A percentile compares a stretch with the other conserved stretches of the same genome.
These are phyloP conservation scores for Closterium sp. DNA, from an alignment of 139 green algal species.

Conservation along the genomic window DNA sequence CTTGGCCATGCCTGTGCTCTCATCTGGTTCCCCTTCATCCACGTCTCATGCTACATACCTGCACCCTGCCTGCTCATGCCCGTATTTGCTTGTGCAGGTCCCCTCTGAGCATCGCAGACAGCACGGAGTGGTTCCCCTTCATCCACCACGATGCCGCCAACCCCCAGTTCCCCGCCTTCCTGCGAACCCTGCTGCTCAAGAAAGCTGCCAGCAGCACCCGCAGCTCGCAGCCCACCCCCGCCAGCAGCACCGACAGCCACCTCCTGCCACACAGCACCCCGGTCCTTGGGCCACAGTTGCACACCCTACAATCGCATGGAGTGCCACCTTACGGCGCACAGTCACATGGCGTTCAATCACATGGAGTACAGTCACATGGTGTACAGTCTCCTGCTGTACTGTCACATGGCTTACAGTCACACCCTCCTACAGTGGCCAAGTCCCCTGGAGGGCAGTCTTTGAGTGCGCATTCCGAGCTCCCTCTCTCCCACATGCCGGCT, in stretches of 20 bases:
- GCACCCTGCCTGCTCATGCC: too few species aligned
- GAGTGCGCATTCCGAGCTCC: not conserved
- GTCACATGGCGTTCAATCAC: not conserved
- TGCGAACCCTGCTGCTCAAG: not conserved
- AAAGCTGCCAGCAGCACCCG: not conserved
- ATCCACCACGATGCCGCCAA: not conserved
- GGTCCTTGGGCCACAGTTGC: not conserved
- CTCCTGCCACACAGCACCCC: not conserved
- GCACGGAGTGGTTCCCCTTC: not conserved
- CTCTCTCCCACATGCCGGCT: not conserved
- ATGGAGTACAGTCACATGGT: not conserved
- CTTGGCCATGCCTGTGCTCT: too few species aligned
- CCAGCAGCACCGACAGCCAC: not conserved
- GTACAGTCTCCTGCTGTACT: not conserved
- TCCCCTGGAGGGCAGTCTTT: not conserved
- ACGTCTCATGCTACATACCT: too few species aligned
- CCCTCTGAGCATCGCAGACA: not conserved
- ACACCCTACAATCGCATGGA: not conserved
- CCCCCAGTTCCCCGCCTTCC: not conserved
- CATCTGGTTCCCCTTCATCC: too few species aligned
- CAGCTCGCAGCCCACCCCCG: not conserved
- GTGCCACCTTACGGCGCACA: not conserved
- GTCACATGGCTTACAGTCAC: not conserved
- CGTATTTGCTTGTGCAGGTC: not conserved
- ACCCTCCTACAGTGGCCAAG: not conserved